A percentile compares a stretch with the other conserved stretches of the same genome.
Conservation (phyloP, 2,329 filamentous ascomycete species). For the Madurella mycetomatis region DNA sequence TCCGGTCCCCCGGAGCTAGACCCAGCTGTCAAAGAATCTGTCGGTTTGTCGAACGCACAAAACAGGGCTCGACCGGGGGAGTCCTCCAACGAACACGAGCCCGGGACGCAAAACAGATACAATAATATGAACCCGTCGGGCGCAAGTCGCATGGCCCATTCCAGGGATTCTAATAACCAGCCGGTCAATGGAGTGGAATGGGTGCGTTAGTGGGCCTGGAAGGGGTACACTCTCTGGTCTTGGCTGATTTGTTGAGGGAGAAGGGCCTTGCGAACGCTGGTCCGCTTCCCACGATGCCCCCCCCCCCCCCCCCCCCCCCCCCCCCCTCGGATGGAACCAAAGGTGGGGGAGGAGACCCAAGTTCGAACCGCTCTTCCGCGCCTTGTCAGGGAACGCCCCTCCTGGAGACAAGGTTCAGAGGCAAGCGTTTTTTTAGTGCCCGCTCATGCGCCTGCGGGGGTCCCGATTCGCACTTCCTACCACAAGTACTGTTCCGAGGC, state of each 20-base stretch:
- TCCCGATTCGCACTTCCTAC: background rate
- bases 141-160: conserved; percentile 2
- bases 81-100: background rate
- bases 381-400: conserved; percentile 2
- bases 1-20: background rate
- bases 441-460: no score
- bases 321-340: background rate
- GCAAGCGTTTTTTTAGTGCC: background rate
- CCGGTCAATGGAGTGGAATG: conserved; percentile 1
- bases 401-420: background rate
- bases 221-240: background rate
- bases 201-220: background rate
- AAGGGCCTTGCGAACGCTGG: conserved; percentile 1
- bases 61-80: background rate
- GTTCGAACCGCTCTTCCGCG: background rate
- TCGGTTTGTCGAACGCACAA: background rate
- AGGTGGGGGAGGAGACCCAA: conserved; percentile 1
- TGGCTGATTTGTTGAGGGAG: conserved; percentile 2
- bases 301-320: no score
- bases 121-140: background rate
- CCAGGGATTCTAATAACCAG: conserved; percentile 4
- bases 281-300: conserved; percentile 12
- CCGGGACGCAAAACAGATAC: background rate
- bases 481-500: background rate
- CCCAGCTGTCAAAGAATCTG: background rate